These are phyloP conservation scores for Hymenoscyphus salicellus DNA, from an alignment of 2,329 filamentous ascomycete genomes.

Conservation along the genomic window DNA sequence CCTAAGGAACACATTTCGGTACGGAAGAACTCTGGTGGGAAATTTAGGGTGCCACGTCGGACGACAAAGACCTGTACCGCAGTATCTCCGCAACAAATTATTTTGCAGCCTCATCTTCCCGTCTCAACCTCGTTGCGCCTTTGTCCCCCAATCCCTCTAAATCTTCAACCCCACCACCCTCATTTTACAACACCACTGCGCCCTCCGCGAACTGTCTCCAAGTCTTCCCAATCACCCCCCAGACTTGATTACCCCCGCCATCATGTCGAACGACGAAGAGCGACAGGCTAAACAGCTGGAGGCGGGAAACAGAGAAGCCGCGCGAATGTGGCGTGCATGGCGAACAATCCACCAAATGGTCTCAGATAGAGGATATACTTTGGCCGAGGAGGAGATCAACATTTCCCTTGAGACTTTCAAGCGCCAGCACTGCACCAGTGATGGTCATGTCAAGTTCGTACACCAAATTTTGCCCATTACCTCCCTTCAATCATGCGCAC, in stretches of 20 bases:
- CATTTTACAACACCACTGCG: neutral
- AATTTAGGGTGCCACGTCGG: neutral
- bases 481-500: neutral
- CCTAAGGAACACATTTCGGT: neutral
- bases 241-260: constrained; percentile 5
- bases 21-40: neutral
- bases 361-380: constrained; percentile 85
- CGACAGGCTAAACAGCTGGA: constrained; percentile 32
- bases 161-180: neutral
- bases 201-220: neutral
- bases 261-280: constrained; percentile 34
- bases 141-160: neutral
- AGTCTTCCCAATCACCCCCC: neutral
- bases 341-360: constrained; percentile 95
- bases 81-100: neutral
- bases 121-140: neutral
- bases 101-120: constrained; percentile 3
- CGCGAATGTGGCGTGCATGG: constrained; percentile 89
- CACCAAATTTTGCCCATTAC: neutral
- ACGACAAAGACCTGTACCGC: neutral
- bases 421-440: constrained; percentile 64
- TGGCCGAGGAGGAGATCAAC: constrained; percentile 83
- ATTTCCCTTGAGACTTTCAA: constrained; percentile 83
- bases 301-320: constrained; percentile 42
- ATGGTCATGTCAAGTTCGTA: constrained; percentile 73